Percentiles rank a stretch among this genome's conserved stretches.
Evolutionary conservation across 805 yeast species (phyloP).

Genomic region (Candida arabinofermentans): DNA sequence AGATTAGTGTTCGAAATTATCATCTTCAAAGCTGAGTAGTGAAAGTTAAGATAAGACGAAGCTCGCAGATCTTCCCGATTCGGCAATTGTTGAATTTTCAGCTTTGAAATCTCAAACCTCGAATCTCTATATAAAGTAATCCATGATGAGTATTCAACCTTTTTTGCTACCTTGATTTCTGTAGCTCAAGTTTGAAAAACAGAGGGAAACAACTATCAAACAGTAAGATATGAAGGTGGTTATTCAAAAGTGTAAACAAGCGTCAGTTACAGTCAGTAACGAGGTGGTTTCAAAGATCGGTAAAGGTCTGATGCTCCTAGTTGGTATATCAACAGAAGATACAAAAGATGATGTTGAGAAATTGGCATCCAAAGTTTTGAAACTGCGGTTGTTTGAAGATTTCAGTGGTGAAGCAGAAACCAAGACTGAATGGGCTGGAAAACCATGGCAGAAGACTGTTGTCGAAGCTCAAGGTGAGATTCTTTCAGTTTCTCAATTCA

Average conservation of each 20-base stretch:
- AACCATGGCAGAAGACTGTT: conserved; percentile 73
- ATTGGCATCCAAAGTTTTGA: conserved; percentile 61
- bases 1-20: too few relatives aligned
- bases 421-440: conserved; percentile 51
- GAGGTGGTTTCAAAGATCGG: conserved; percentile 68
- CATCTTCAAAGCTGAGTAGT: too few relatives aligned
- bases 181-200: too few relatives aligned
- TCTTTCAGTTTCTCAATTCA: conserved; percentile 88
- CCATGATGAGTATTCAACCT: too few relatives aligned
- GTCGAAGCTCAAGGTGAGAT: conserved; percentile 68
- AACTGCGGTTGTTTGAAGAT: conserved; percentile 72
- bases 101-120: neutral
- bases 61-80: neutral
- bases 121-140: neutral
- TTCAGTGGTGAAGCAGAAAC: conserved; percentile 29
- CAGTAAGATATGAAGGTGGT: conserved; percentile 94
- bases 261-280: conserved; percentile 82
- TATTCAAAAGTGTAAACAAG: conserved; percentile 82
- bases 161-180: neutral
- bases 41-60: too few relatives aligned
- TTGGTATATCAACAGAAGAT: conserved; percentile 81
- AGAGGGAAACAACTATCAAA: too few relatives aligned
- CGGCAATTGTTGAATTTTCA: neutral
- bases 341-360: conserved; percentile 68
- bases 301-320: conserved; percentile 73